Base-by-base conservation (phyloP, 192 early-diverging fungal genomes). In the Polychytrium aggregatum region DNA sequence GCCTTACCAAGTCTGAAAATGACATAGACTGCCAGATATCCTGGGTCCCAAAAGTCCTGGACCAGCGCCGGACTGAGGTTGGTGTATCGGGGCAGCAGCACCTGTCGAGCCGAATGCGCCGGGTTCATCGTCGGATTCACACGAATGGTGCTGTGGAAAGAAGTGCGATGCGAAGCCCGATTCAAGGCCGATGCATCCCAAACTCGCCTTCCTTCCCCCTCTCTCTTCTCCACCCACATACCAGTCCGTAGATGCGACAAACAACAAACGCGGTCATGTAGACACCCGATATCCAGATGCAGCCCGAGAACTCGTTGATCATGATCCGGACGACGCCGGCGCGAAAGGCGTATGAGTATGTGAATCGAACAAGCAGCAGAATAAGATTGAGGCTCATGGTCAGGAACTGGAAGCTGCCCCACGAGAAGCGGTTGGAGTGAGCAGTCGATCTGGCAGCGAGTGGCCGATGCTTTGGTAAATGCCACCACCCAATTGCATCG, bases 271-370 rank as follows among this genome's bases (percentile, higher is more conserved):
- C 25, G 13, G 55, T 8, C 18, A 53, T 52, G 41, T 71, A 66
- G 0, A 59, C 13, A 7, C 26, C 21, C 1, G 49, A 45, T 6
- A 54, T 50, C 39, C 57, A 37, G n/a, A 71, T 41, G 18, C 55
- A 49, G 10, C 35, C 49, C 30, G 48, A 41, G 48, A 71, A 71
- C 46, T 71, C 68, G 21, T 51, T 52, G 21, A 55, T 43, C 56
- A 71, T 63, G 25, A 71, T 57, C 29, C 46, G 50, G 21, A 71
- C 27, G 60, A 71, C 56, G 2, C 68, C 68, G 13, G 63, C 68
- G 13, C 68, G 63, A 38, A 71, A 71, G 20, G 68, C 63, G 35
- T 57, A 71, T 20, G 62, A 66, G 25, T 56, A 50, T 2, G 68
- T 53, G 55, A 71, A 71, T 30, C 68, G 48, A 14, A 71, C 48